Evolutionary conservation across 2,329 filamentous ascomycete species (phyloP).

Genomic region (Ceratocystis albifundus): DNA sequence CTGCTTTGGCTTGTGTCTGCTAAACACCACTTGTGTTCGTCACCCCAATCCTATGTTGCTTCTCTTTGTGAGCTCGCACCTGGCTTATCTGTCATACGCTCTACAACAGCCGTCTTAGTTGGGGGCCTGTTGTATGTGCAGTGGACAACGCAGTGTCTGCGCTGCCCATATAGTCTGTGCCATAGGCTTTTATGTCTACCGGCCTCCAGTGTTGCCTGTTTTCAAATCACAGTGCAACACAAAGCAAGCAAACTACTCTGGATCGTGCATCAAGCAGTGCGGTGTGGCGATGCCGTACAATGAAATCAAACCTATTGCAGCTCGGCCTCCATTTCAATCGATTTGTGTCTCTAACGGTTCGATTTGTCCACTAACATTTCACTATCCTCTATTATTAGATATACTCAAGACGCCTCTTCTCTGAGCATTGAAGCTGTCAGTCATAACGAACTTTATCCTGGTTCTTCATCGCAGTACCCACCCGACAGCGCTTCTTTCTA

Average conservation of each 20-base stretch:
- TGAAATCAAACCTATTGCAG: neutral
- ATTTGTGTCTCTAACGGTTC: slow-evolving; percentile 10
- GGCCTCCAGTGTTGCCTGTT: neutral
- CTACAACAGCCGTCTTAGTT: slow-evolving; percentile 6
- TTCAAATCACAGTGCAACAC: neutral
- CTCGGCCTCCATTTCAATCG: slow-evolving; percentile 9
- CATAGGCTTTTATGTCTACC: neutral
- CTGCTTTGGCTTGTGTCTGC: slow-evolving; percentile 11
- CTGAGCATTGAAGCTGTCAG: slow-evolving; percentile 39
- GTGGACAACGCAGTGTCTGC: neutral
- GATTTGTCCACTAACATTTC: slow-evolving; percentile 21
- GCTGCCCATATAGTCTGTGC: slow-evolving; percentile 1
- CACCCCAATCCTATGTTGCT: slow-evolving; percentile 1
- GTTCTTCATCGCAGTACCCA: slow-evolving; percentile 38
- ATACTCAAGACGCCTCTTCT: slow-evolving; percentile 44
- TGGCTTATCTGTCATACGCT: slow-evolving; percentile 15
- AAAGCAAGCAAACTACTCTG: neutral
- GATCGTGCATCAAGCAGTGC: slow-evolving; percentile 8
- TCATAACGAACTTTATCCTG: slow-evolving; percentile 41
- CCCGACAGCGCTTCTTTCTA: slow-evolving; percentile 42
- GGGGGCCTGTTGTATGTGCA: neutral
- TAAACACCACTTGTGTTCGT: slow-evolving; percentile 11
- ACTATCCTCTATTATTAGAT: slow-evolving; percentile 33
- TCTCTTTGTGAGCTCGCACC: slow-evolving; percentile 1
- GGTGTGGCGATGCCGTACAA: slow-evolving; percentile 10